phyloP scores from a whole-genome alignment of 1,139 yeast species.

The Taphrina sp. region DNA sequence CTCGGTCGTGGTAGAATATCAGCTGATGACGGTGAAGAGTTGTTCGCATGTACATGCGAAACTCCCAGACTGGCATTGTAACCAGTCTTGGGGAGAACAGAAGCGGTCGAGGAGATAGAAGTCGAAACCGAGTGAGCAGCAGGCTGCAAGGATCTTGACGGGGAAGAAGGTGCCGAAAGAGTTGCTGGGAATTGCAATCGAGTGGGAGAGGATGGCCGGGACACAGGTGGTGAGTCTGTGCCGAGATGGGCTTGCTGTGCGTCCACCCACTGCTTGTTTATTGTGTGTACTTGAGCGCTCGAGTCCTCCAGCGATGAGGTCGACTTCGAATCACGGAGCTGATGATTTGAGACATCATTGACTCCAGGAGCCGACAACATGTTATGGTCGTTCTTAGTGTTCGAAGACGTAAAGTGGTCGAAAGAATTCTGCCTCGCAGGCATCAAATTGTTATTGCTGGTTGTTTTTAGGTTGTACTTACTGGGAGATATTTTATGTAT shows the following conservation, averaged over 20 bases:
- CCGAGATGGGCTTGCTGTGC: too few relatives aligned
- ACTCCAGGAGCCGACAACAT: not conserved
- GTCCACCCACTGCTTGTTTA: not conserved
- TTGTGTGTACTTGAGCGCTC: not conserved
- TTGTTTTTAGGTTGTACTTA: not conserved
- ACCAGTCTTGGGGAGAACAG: not conserved
- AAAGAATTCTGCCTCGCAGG: conserved; percentile 21
- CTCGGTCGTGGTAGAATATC: conserved; percentile 24
- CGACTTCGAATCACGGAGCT: not conserved
- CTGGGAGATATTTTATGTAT: not conserved
- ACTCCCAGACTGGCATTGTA: not conserved
- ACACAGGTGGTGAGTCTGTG: conserved; percentile 1
- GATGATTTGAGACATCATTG: not conserved
- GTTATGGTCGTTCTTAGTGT: not conserved
- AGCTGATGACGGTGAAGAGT: conserved; percentile 2
- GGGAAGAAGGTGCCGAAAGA: conserved; percentile 17
- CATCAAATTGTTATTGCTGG: not conserved
- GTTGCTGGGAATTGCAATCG: not conserved
- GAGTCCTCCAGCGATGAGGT: not conserved
- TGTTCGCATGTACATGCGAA: not conserved
- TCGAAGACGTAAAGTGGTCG: too few relatives aligned
- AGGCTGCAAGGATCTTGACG: not conserved
- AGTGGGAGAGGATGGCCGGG: conserved; percentile 8
- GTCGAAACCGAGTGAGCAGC: not conserved
- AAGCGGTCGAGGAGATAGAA: not conserved